Conservation (phyloP, 257 asterid genomes). For the Craterostigma plantagineum region DNA sequence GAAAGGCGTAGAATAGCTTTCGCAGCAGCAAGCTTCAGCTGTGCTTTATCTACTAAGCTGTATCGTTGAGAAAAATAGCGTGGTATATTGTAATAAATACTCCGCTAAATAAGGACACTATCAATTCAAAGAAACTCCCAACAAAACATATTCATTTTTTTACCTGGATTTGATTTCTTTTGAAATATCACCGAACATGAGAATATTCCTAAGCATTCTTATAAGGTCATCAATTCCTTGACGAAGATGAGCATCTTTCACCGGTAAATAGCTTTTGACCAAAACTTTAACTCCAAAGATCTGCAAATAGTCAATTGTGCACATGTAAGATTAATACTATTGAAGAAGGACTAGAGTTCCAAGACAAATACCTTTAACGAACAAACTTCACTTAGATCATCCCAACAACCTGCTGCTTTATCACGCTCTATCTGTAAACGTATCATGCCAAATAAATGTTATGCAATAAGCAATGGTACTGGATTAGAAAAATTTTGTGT, state of each 20-base stretch:
- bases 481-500: constrained; percentile 6
- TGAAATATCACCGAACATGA: constrained; percentile 61
- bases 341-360: constrained; percentile 2
- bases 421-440: constrained; percentile 42
- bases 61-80: constrained; percentile 13
- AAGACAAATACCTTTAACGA: constrained; percentile 53
- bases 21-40: constrained; percentile 90
- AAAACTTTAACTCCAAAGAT: constrained; percentile 76
- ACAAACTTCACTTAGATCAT: constrained; percentile 77
- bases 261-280: constrained; percentile 95
- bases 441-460: constrained; percentile 9
- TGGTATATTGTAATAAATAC: constrained; percentile 11
- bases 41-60: constrained; percentile 84
- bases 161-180: constrained; percentile 70
- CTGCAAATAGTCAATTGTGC: constrained; percentile 25
- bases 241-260: constrained; percentile 90
- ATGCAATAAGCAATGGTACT: constrained; percentile 8
- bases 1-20: constrained; percentile 94
- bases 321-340: constrained; percentile 1
- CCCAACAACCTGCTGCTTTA: constrained; percentile 56
- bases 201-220: constrained; percentile 51
- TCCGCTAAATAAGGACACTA: neutral
- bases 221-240: constrained; percentile 66
- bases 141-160: no score
- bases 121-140: neutral